phyloP scores from a whole-genome alignment of 208 protist species.

The Phytomonas serpens region DNA sequence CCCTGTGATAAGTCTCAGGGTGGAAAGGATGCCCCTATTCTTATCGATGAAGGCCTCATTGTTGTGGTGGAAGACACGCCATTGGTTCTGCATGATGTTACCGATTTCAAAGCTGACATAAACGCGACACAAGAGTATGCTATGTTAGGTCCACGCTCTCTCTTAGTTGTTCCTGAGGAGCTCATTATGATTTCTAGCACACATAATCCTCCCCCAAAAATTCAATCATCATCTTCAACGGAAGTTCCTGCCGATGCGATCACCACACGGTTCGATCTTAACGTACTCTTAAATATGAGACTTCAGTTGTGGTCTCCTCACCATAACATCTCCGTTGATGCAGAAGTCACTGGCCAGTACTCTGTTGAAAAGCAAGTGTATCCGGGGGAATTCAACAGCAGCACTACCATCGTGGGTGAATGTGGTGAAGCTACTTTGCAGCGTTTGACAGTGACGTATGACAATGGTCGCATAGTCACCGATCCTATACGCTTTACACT shows the following conservation, averaged over 20 bases:
- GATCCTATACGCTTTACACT: neutral
- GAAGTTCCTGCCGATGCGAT: neutral
- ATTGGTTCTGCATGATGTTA: conserved; percentile 15
- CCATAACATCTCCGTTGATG: conserved; percentile 19
- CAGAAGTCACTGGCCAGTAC: conserved; percentile 17
- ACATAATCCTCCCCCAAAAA: neutral
- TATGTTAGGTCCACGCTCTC: conserved; percentile 21
- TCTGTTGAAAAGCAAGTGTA: conserved; percentile 19
- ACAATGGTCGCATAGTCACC: neutral
- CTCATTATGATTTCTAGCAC: conserved; percentile 1
- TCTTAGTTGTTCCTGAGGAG: conserved; percentile 18
- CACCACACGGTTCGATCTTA: neutral
- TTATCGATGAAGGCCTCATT: conserved; percentile 32
- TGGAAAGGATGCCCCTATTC: conserved; percentile 17
- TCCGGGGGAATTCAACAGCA: conserved; percentile 9
- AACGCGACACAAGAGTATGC: conserved; percentile 14
- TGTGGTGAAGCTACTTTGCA: neutral
- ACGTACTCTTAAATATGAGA: conserved; percentile 14
- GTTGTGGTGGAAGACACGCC: conserved; percentile 25
- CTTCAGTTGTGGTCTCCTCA: conserved; percentile 15
- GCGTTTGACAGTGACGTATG: neutral
- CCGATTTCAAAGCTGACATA: conserved; percentile 2
- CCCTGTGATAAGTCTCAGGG: conserved; percentile 15
- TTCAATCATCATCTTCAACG: neutral
- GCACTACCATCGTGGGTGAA: neutral